phyloP scores from a whole-genome alignment of 495 filamentous ascomycete species.

The Hypoxylon crocopeplum region DNA sequence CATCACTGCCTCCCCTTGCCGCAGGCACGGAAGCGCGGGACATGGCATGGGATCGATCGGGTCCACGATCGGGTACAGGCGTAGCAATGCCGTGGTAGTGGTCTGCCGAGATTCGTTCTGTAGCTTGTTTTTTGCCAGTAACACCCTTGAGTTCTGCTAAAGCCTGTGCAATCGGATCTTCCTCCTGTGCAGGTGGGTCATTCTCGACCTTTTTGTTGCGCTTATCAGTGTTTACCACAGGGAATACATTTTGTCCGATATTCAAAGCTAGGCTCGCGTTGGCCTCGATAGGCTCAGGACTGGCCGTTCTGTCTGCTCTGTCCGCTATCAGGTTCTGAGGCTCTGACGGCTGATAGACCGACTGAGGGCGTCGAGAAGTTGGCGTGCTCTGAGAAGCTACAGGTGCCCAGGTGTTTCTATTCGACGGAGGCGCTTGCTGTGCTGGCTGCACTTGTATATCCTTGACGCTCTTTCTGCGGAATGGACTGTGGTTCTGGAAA shows the following conservation, averaged over 20 bases:
- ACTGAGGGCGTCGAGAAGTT: conserved; percentile 38
- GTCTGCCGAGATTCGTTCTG: conserved; percentile 86
- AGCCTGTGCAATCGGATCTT: conserved; percentile 89
- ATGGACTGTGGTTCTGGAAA: conserved; percentile 92
- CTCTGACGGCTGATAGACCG: conserved; percentile 36
- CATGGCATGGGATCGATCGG: conserved; percentile 49
- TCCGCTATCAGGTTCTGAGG: conserved; percentile 48
- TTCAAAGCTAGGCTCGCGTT: conserved; percentile 94
- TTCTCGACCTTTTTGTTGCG: conserved; percentile 44
- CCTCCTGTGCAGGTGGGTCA: conserved; percentile 45
- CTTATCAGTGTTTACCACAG: conserved; percentile 83
- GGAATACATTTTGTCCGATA: conserved; percentile 94
- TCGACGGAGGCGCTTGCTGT: conserved; percentile 49
- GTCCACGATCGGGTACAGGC: conserved; percentile 67
- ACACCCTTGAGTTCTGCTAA: conserved; percentile 91
- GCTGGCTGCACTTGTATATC: conserved; percentile 60
- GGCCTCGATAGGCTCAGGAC: conserved; percentile 91
- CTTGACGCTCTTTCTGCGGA: conserved; percentile 92
- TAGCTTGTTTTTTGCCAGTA: conserved; percentile 69
- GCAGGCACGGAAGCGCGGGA: conserved; percentile 50
- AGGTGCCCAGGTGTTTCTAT: conserved; percentile 67
- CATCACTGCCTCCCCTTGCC: conserved; percentile 56
- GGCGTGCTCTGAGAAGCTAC: conserved; percentile 29
- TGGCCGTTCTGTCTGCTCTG: conserved; percentile 44
- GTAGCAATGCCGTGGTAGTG: conserved; percentile 90